These are phyloP conservation scores for Oryza longistaminata DNA, from an alignment of 176 grass and related monocot species.

Conservation along the genomic window DNA sequence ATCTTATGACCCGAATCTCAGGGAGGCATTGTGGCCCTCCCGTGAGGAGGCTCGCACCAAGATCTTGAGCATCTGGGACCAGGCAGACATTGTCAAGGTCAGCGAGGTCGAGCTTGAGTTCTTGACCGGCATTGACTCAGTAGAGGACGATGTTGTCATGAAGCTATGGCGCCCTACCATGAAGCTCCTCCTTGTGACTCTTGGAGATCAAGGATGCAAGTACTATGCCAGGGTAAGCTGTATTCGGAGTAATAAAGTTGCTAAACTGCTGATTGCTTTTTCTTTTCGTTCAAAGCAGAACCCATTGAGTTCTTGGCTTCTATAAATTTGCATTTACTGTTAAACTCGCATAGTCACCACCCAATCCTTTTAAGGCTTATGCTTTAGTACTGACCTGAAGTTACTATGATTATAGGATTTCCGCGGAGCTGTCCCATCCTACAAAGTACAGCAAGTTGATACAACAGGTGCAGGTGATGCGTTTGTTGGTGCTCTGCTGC, in stretches of 20 bases:
- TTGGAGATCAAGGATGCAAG: conserved; percentile 91
- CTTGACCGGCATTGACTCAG: conserved; percentile 67
- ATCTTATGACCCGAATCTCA: conserved; percentile 87
- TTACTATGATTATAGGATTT: conserved; percentile 64
- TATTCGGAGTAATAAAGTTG: background rate
- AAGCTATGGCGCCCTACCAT: conserved; percentile 77
- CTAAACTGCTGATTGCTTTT: background rate
- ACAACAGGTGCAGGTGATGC: conserved; percentile 94
- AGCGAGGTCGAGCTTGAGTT: conserved; percentile 92
- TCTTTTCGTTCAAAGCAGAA: background rate
- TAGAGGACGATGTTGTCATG: conserved; percentile 79
- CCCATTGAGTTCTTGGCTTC: background rate
- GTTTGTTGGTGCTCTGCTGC: conserved; percentile 74
- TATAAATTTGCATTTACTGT: background rate
- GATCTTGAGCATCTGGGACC: conserved; percentile 95
- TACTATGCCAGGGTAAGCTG: conserved; percentile 76
- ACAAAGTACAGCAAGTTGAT: conserved; percentile 77
- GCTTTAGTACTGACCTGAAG: background rate
- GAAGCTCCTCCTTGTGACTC: conserved; percentile 82
- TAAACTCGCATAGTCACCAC: background rate
- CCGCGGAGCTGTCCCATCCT: conserved; percentile 59
- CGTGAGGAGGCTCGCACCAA: conserved; percentile 71
- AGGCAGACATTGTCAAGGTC: conserved; percentile 95
- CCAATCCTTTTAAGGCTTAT: background rate
- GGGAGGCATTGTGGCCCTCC: conserved; percentile 85